phyloP scores from a whole-genome alignment of 2,329 filamentous ascomycete genomes.

The Trichoderma breve region DNA sequence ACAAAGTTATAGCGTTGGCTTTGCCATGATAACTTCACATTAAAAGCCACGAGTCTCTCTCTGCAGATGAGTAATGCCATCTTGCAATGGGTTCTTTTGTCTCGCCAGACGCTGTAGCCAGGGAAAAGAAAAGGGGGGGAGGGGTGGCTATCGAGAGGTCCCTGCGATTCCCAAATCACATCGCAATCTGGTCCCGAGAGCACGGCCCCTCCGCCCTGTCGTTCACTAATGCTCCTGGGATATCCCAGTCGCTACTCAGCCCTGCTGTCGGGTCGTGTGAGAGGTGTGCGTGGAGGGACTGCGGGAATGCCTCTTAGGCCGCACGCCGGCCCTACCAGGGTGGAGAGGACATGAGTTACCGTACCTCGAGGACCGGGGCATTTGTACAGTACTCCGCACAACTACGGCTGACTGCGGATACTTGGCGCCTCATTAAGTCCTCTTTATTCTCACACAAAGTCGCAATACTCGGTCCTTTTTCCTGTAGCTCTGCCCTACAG shows the following conservation, averaged over 20 bases:
- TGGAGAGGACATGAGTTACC: background rate
- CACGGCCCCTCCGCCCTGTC: slow-evolving; percentile 14
- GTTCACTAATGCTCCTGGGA: slow-evolving; percentile 8
- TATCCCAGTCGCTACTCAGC: slow-evolving; percentile 18
- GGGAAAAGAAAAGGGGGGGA: background rate
- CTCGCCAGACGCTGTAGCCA: background rate
- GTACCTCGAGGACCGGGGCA: background rate
- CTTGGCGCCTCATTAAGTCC: slow-evolving; percentile 1
- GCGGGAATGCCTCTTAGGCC: background rate
- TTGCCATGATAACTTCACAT: background rate
- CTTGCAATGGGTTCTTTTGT: background rate
- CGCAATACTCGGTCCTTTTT: background rate
- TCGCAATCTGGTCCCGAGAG: slow-evolving; percentile 19
- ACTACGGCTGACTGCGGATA: slow-evolving; percentile 18
- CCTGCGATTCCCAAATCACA: slow-evolving; percentile 12
- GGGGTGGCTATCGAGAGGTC: background rate
- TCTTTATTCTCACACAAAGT: slow-evolving; percentile 6
- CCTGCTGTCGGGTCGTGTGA: slow-evolving; percentile 19
- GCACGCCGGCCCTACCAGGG: background rate
- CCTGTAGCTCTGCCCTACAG: slow-evolving; percentile 15
- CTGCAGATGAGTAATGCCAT: background rate
- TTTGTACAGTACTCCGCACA: background rate
- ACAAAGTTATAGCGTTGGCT: background rate
- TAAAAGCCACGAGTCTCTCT: background rate
- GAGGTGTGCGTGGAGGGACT: slow-evolving; percentile 1